Evolutionary conservation across 495 filamentous ascomycete species (phyloP).

Genomic region (Evernia prunastri): DNA sequence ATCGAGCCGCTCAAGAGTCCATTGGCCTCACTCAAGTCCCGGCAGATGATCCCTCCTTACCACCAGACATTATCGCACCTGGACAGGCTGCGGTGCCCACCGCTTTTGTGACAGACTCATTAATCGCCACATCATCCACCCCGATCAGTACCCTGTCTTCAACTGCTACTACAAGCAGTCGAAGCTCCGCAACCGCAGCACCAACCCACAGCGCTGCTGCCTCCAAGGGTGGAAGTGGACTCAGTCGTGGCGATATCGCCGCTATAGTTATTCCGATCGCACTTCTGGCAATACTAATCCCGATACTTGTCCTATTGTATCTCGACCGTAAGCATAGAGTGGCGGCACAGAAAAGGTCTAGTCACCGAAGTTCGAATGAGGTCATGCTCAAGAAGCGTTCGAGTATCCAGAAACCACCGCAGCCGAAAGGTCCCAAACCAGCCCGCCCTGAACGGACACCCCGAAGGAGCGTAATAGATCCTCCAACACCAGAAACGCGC

Average conservation of each 20-base stretch:
- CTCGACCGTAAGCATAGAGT: slow-evolving; percentile 17
- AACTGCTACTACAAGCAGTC: background rate
- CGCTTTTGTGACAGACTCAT: background rate
- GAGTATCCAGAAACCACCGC: slow-evolving; percentile 1
- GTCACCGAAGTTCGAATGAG: slow-evolving; percentile 16
- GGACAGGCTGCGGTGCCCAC: background rate
- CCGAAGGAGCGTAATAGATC: background rate
- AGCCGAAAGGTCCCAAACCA: slow-evolving; percentile 8
- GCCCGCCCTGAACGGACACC: background rate
- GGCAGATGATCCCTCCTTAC: background rate
- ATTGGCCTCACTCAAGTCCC: background rate
- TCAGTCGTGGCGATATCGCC: slow-evolving; percentile 16
- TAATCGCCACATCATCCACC: background rate
- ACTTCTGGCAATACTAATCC: slow-evolving; percentile 21
- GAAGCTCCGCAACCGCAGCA: slow-evolving; percentile 11
- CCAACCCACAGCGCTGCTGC: slow-evolving; percentile 7
- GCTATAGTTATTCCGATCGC: slow-evolving; percentile 26
- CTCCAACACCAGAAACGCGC: slow-evolving; percentile 7
- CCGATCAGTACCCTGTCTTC: background rate
- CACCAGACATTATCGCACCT: background rate
- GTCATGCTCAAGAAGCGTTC: slow-evolving; percentile 13
- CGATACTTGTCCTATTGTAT: slow-evolving; percentile 20
- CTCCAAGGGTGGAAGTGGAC: slow-evolving; percentile 1
- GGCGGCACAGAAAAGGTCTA: slow-evolving; percentile 8
- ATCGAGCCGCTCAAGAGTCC: background rate